These are phyloP conservation scores for Malus hybrid DNA, from an alignment of 331 rosid species.

Conservation along the genomic window DNA sequence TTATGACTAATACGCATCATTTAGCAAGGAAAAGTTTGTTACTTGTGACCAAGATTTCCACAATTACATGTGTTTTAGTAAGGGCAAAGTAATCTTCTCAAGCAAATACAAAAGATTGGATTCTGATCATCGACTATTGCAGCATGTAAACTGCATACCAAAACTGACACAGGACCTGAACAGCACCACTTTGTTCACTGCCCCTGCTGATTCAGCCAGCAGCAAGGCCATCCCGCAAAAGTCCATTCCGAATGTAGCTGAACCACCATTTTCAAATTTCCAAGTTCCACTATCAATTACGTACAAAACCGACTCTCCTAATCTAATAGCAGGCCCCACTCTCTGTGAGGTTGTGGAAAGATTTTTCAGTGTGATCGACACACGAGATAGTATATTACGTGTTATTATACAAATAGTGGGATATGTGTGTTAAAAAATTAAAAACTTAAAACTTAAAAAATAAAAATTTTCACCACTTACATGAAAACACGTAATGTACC, in stretches of 20 bases:
- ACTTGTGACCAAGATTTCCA: too few relatives aligned
- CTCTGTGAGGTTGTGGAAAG: not conserved
- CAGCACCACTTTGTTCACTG: not conserved
- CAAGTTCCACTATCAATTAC: not conserved
- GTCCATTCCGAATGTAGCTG: not conserved
- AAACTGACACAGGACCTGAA: not conserved
- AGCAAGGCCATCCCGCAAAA: not conserved
- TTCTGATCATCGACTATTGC: not conserved
- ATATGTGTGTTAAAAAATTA: too few relatives aligned
- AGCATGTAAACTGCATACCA: not conserved
- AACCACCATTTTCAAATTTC: not conserved
- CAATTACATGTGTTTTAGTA: not conserved
- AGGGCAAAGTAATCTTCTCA: not conserved
- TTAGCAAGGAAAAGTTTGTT: too few relatives aligned
- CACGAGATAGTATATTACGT: fast-evolving
- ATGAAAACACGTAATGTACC: too few relatives aligned
- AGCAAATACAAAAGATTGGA: not conserved
- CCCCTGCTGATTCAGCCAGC: not conserved
- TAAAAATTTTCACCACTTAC: too few relatives aligned
- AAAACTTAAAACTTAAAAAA: too few relatives aligned
- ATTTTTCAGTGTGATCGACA: too few relatives aligned
- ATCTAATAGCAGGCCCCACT: not conserved
- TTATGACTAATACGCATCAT: too few relatives aligned
- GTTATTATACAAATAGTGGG: too few relatives aligned
- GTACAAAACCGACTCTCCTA: not conserved